Percentiles rank a stretch among this genome's conserved stretches.
Evolutionary conservation across 495 filamentous ascomycete species (phyloP).

Genomic region (Neurospora sp.): DNA sequence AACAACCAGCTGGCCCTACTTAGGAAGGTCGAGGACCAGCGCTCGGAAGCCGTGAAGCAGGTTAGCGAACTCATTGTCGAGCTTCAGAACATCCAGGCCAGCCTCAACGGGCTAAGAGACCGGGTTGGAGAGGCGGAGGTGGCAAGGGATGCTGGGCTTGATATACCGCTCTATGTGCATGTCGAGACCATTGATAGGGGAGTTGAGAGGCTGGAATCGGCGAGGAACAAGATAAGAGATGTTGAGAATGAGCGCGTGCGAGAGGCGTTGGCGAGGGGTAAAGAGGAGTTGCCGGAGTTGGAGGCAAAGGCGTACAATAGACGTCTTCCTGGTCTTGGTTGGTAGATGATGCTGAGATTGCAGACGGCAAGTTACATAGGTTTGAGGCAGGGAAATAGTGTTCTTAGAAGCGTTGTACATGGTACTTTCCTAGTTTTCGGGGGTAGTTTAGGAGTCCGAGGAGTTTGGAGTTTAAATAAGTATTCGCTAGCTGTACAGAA

Average conservation of each 20-base stretch:
- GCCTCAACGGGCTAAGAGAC: conserved; percentile 58
- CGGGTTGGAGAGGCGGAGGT: conserved; percentile 52
- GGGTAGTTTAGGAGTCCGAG: not conserved
- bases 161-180: conserved; percentile 56
- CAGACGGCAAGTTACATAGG: not conserved
- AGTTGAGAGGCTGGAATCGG: conserved; percentile 52
- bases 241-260: conserved; percentile 47
- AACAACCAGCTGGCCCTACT: conserved; percentile 49
- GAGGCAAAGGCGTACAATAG: conserved; percentile 6
- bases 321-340: not conserved
- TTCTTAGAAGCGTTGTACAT: not conserved
- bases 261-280: conserved; percentile 38
- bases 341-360: not conserved
- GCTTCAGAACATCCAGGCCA: conserved; percentile 53
- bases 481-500: not conserved
- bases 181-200: conserved; percentile 59
- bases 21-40: conserved; percentile 45
- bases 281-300: conserved; percentile 3
- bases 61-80: conserved; percentile 51
- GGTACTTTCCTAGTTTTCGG: not conserved
- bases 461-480: not conserved
- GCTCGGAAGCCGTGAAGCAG: conserved; percentile 48
- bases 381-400: not conserved
- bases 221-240: conserved; percentile 43
- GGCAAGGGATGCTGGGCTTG: conserved; percentile 18